A percentile compares a stretch with the other conserved stretches of the same genome.
These are phyloP conservation scores for Pythium chondricola DNA, from an alignment of 352 stramenopile species.

Conservation along the genomic window DNA sequence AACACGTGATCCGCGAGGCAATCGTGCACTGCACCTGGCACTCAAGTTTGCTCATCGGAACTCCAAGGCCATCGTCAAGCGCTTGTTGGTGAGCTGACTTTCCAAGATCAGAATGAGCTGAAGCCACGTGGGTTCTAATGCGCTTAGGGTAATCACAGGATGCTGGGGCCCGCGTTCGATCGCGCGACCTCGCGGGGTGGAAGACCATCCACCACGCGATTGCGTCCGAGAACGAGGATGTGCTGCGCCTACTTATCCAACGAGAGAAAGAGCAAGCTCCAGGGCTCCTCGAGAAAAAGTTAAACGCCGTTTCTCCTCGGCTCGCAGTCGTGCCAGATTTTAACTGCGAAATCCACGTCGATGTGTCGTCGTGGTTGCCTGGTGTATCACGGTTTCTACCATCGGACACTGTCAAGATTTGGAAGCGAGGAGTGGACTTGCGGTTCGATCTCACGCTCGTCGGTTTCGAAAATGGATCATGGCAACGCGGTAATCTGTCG, in stretches of 20 bases:
- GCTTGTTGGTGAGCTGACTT: conserved; percentile 31
- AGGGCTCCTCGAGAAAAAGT: conserved; percentile 41
- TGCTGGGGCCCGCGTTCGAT: conserved; percentile 53
- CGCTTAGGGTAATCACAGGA: conserved; percentile 18
- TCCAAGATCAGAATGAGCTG: neutral
- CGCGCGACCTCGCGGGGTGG: conserved; percentile 49
- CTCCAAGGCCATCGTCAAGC: conserved; percentile 41
- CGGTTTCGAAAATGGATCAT: conserved; percentile 53
- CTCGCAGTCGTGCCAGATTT: conserved; percentile 50
- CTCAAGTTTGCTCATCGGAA: conserved; percentile 67
- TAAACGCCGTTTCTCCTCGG: conserved; percentile 34
- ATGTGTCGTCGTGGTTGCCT: conserved; percentile 68
- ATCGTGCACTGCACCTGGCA: conserved; percentile 56
- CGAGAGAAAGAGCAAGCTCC: conserved; percentile 58
- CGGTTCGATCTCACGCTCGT: conserved; percentile 63
- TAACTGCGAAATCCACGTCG: conserved; percentile 57
- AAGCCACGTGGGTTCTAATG: neutral
- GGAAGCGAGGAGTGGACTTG: conserved; percentile 54
- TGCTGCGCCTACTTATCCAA: conserved; percentile 43
- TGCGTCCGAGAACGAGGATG: conserved; percentile 51
- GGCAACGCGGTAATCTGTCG: conserved; percentile 57
- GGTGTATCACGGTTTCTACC: conserved; percentile 62
- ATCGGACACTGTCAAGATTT: conserved; percentile 71
- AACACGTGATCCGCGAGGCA: conserved; percentile 42
- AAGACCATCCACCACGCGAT: conserved; percentile 63